Conservation (phyloP, 148 eudicot species). For the Limonium bicolor region DNA sequence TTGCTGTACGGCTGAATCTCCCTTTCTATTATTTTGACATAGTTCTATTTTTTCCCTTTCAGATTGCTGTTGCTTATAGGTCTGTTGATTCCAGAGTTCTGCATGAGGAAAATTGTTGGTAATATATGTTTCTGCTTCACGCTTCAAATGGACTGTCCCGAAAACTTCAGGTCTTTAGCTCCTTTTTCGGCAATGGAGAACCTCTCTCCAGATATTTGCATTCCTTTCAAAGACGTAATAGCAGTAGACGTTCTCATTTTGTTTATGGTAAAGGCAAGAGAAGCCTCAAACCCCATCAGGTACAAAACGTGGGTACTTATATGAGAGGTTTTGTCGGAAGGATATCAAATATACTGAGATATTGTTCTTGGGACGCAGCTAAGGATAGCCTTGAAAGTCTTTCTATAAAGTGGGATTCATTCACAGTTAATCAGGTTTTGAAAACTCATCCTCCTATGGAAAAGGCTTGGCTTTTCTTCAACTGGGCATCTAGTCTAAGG, state of each 20-base stretch:
- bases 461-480: slow-evolving; percentile 80
- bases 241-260: slow-evolving; percentile 7
- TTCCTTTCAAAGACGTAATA: slow-evolving; percentile 9
- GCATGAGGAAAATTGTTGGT: slow-evolving; percentile 4
- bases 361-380: slow-evolving; percentile 57
- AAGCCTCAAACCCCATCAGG: slow-evolving; percentile 9
- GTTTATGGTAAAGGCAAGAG: slow-evolving; percentile 9
- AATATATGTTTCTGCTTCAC: slow-evolving; percentile 20
- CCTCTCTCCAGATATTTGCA: slow-evolving; percentile 9
- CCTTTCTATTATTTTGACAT: too few species aligned
- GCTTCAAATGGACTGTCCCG: slow-evolving; percentile 6
- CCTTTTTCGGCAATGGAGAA: not conserved
- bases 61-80: too few species aligned
- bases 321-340: slow-evolving; percentile 29
- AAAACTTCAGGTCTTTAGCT: slow-evolving; percentile 1
- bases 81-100: too few species aligned
- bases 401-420: slow-evolving; percentile 67
- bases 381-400: slow-evolving; percentile 35
- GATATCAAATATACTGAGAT: slow-evolving; percentile 46
- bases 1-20: too few species aligned
- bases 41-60: too few species aligned
- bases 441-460: slow-evolving; percentile 91
- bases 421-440: slow-evolving; percentile 62
- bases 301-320: slow-evolving; percentile 25
- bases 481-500: slow-evolving; percentile 43